Evolutionary conservation across 1,284 basidiomycete genomes (phyloP).

Genomic region (Boletus smithii): DNA sequence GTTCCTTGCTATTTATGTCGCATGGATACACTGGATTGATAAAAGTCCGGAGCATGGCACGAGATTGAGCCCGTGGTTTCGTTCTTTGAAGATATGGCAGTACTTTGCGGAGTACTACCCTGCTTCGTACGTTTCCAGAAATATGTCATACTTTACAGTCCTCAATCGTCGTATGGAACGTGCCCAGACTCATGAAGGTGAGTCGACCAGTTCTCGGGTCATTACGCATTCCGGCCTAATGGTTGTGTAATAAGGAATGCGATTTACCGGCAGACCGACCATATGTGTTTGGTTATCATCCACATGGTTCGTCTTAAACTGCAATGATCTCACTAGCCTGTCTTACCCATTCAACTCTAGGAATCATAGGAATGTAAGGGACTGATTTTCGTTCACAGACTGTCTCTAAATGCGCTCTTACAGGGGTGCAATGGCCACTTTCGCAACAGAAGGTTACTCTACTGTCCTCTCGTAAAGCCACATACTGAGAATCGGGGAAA

Average conservation of each 20-base stretch:
- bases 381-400: not conserved
- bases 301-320: constrained; percentile 65
- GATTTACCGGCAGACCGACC: constrained; percentile 88
- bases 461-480: constrained; percentile 1
- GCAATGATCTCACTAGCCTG: not conserved
- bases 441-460: constrained; percentile 80
- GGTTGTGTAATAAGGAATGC: constrained; percentile 54
- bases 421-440: constrained; percentile 91
- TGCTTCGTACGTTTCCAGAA: constrained; percentile 61
- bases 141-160: not conserved
- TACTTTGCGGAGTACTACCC: constrained; percentile 94
- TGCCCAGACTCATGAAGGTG: constrained; percentile 27
- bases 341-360: constrained; percentile 34
- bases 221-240: not conserved
- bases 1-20: constrained; percentile 72
- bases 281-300: constrained; percentile 97
- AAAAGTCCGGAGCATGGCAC: constrained; percentile 77
- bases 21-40: constrained; percentile 81
- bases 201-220: not conserved
- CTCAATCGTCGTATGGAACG: not conserved
- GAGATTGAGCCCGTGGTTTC: constrained; percentile 74
- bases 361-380: constrained; percentile 90
- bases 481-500: constrained; percentile 1
- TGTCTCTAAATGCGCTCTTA: not conserved
- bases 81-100: constrained; percentile 70